These are phyloP conservation scores for Candida frijolesensis DNA, from an alignment of 1,139 yeast genomes.

Conservation along the genomic window DNA sequence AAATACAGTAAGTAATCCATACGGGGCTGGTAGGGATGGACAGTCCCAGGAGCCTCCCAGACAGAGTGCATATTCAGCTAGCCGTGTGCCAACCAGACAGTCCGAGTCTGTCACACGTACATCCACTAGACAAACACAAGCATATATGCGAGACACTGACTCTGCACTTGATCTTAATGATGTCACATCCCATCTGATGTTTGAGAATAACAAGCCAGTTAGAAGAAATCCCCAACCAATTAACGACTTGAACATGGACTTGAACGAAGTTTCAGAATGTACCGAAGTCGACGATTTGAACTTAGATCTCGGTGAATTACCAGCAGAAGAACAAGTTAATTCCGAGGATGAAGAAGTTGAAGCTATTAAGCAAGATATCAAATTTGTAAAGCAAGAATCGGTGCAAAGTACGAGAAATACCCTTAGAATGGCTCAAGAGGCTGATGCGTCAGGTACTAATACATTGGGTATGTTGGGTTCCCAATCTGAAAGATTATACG, in stretches of 20 bases:
- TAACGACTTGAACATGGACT: constrained; percentile 27
- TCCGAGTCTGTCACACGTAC: constrained; percentile 4
- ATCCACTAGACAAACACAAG: constrained; percentile 12
- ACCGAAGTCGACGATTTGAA: constrained; percentile 38
- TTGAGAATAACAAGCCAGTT: constrained; percentile 27
- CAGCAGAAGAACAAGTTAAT: constrained; percentile 47
- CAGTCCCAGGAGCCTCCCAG: constrained; percentile 4
- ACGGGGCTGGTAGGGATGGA: constrained; percentile 8
- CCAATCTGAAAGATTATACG: constrained; percentile 83
- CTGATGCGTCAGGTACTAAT: constrained; percentile 87
- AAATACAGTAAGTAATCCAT: constrained; percentile 14
- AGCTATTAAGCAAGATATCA: constrained; percentile 79
- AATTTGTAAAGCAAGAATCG: constrained; percentile 86
- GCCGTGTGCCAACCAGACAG: constrained; percentile 3
- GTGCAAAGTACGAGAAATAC: constrained; percentile 86
- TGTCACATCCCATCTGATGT: constrained; percentile 40
- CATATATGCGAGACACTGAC: constrained; percentile 27
- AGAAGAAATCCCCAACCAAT: constrained; percentile 24
- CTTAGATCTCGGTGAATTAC: constrained; percentile 50
- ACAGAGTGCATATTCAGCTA: not conserved
- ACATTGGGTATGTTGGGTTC: constrained; percentile 91
- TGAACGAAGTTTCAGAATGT: constrained; percentile 41
- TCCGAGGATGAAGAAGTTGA: constrained; percentile 87
- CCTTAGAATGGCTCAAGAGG: constrained; percentile 84
- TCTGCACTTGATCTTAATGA: constrained; percentile 42